These are phyloP conservation scores for Gymnopus androsaceus DNA, from an alignment of 1,284 basidiomycete genomes.

Conservation along the genomic window DNA sequence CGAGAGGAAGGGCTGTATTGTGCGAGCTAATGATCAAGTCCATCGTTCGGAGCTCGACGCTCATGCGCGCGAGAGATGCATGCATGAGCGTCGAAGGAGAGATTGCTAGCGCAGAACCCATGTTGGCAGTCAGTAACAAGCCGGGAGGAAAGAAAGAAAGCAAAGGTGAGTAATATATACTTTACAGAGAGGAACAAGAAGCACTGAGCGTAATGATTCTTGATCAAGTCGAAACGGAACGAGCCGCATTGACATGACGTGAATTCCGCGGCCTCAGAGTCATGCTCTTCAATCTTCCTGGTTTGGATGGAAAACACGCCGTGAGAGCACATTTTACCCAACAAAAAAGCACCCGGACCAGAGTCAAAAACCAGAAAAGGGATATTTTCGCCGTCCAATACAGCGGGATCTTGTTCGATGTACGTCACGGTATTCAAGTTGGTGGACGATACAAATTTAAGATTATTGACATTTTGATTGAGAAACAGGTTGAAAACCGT, in stretches of 20 bases:
- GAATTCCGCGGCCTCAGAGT: constrained; percentile 23
- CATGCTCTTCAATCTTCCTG: neutral
- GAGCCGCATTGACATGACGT: constrained; percentile 40
- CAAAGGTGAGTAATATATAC: constrained; percentile 23
- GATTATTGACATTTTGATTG: too few relatives aligned
- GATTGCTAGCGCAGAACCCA: constrained; percentile 26
- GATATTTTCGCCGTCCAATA: too few relatives aligned
- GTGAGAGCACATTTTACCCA: neutral
- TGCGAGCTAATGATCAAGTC: constrained; percentile 34
- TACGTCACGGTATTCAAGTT: neutral
- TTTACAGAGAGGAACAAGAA: constrained; percentile 9
- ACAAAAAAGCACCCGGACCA: too few relatives aligned
- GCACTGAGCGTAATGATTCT: constrained; percentile 21
- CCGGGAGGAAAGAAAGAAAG: constrained; percentile 19
- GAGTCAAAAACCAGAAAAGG: too few relatives aligned
- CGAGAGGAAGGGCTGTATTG: constrained; percentile 41
- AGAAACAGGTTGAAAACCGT: too few relatives aligned
- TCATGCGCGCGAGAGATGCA: constrained; percentile 48
- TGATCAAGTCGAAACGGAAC: constrained; percentile 20
- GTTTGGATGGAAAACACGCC: neutral
- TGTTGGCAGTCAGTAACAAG: constrained; percentile 15
- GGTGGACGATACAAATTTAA: neutral
- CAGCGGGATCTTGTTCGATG: neutral
- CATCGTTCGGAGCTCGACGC: constrained; percentile 43
- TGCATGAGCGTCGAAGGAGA: constrained; percentile 47